Percentiles rank a stretch among this genome's conserved stretches.
Evolutionary conservation across 2,329 filamentous ascomycete genomes (phyloP).

Genomic region (Lachnum nothofagi): DNA sequence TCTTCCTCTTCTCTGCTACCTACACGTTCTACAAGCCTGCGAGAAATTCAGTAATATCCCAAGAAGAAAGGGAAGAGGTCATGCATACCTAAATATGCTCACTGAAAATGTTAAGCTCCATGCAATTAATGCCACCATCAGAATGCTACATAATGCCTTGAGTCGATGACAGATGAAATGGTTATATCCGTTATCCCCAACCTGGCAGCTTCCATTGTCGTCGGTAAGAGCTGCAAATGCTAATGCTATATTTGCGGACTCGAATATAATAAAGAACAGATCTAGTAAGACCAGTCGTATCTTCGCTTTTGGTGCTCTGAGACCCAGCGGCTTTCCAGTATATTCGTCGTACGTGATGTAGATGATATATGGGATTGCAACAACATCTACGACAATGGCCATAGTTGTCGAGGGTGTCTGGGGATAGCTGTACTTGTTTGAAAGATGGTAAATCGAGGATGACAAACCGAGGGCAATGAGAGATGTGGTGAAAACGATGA

Average conservation of each 20-base stretch:
- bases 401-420: conserved; percentile 77
- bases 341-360: conserved; percentile 98
- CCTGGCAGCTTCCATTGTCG: conserved; percentile 53
- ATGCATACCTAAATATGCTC: conserved; percentile 68
- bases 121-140: conserved; percentile 76
- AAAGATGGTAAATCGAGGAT: conserved; percentile 61
- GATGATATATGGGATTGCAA: conserved; percentile 82
- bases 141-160: conserved; percentile 69
- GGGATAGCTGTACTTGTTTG: conserved; percentile 37
- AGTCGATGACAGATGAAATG: conserved; percentile 55
- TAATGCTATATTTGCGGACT: conserved; percentile 84
- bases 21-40: conserved; percentile 53
- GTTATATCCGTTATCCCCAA: conserved; percentile 34
- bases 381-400: conserved; percentile 80
- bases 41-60: conserved; percentile 24
- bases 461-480: conserved; percentile 75
- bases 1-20: conserved; percentile 48
- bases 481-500: conserved; percentile 78
- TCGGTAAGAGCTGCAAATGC: conserved; percentile 78
- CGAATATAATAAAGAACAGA: conserved; percentile 95
- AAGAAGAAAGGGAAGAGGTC: not conserved
- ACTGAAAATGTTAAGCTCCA: conserved; percentile 89
- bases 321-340: conserved; percentile 82
- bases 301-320: conserved; percentile 79
- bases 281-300: conserved; percentile 86